Base-by-base conservation (phyloP, 441 rosid species). In the Syzygium syzygioides region DNA sequence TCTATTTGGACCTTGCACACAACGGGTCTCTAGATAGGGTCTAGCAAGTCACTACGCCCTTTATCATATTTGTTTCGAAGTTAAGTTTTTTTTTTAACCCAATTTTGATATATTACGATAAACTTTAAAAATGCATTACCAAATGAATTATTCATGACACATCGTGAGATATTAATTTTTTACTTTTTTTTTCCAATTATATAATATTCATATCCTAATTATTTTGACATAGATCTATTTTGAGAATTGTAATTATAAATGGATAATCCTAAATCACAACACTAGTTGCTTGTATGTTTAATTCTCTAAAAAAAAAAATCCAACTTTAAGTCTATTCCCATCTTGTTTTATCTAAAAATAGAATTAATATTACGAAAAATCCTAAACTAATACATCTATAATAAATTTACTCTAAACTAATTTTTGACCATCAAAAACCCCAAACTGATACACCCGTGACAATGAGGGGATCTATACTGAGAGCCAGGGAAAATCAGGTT, bases 251-350 rank as follows among this genome's bases (percentile, higher is more conserved):
- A 68, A 37, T 19, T 68, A 4, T 9, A 0, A 68, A 68, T 68
- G 14, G 2, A 34, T 34, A 34, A 32, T 8, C 79, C 45, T 25
- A 32, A 66, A 66, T 9, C 20, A 30, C 76, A 8, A 30, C 23
- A 64, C 12, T 2, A 30, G 3, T 0, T 30, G 1, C 32, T 64
- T 17, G 25, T 55, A 64, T 0, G 11, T 41, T 1, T 30, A 30
- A 4, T 17, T 30, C 3, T 66, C 13, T 66, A 1, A 7, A 34
- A 18, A 32, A 32, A 32, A 18, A 68, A 19, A 19, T 34, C 14
- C 26, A 68, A 34, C 14, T 19, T 68, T 5, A 6, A 6, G 26
- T 34, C 14, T 7, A 68, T 5, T 14, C 9, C 48, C 19, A 9
- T 4, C 19, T 32, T 18, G 4, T 14, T 6, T 19, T 41, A 1